Evolutionary conservation across 2,329 filamentous ascomycete genomes (phyloP).

Genomic region (Ramularia endophylla): DNA sequence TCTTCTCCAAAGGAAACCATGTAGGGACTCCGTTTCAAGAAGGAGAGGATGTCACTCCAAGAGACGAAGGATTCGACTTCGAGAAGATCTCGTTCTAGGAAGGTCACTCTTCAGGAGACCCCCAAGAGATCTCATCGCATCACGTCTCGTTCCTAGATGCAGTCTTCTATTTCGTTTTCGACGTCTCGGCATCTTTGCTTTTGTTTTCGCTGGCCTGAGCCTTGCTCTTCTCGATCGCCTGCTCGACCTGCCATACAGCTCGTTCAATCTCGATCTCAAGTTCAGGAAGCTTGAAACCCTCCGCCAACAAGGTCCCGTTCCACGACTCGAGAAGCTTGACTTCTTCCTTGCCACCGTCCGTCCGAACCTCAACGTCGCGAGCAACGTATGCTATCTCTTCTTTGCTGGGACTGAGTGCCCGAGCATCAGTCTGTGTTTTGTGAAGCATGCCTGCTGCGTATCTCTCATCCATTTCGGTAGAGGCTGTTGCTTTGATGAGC

Average conservation of each 20-base stretch:
- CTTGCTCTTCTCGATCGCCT: conserved; percentile 31
- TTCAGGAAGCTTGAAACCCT: conserved; percentile 43
- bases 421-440: conserved; percentile 35
- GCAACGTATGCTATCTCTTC: conserved; percentile 36
- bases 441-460: conserved; percentile 55
- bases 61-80: no score
- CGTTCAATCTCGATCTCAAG: conserved; percentile 51
- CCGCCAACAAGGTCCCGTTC: conserved; percentile 48
- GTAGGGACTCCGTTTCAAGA: no score
- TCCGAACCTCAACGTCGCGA: conserved; percentile 35
- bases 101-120: no score
- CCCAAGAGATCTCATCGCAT: no score
- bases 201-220: neutral
- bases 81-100: no score
- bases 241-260: conserved; percentile 47
- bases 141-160: no score
- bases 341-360: conserved; percentile 37
- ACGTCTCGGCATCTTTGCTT: neutral
- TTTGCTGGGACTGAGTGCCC: conserved; percentile 32
- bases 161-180: neutral
- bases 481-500: conserved; percentile 61
- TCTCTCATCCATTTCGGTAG: conserved; percentile 63
- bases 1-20: no score
- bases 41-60: no score
- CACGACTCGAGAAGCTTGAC: conserved; percentile 45